Evolutionary conservation across 768 basidiomycete genomes (phyloP), one percentile per base, ranked within the genome.

Genomic region (Mycena capillaripes): DNA sequence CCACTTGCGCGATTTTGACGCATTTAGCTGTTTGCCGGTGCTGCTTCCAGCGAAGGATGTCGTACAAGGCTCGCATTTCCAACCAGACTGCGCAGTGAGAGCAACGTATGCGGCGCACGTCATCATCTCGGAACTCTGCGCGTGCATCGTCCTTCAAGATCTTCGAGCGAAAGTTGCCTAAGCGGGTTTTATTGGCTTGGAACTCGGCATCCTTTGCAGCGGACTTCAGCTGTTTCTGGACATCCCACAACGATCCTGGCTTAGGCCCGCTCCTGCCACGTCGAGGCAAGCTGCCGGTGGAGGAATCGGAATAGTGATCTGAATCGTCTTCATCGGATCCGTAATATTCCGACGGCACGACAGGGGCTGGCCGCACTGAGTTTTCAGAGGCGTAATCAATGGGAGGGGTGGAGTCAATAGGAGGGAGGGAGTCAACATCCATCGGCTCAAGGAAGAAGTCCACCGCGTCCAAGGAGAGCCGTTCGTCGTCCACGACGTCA

Each of bases 51-150:
- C 70, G 65, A 5, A 27, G 62, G 11, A 61, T 21, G 21, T 76
- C 77, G 40, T 78, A 78, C 0, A 75, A 58, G 1, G 57, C 59
- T 7, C 76, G 71, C 77, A 78, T 78, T 1, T 3, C 29, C 8
- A 77, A 1, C 76, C 77, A 76, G 1, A 27, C 8, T 0, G 72
- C 57, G 50, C 77, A 78, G 5, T 61, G 27, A 2, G 77, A 77
- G 32, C 77, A 78, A 2, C 69, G 70, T 1, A 78, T 74, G 23
- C 27, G 21, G 19, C 62, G 73, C 1, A 59, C 60, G 44, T 75
- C 70, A 17, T 68, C 25, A 17, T 42, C 29, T 4, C 70, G 42
- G 55, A 78, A 76, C 34, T 77, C 74, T 4, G 71, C 77, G 16
- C 40, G 38, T 2, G 34, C 36, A 32, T 64, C 63, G 16, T 53